Base-by-base conservation (phyloP, 305 asterid genomes). In the Stenogyne calaminthoides region DNA sequence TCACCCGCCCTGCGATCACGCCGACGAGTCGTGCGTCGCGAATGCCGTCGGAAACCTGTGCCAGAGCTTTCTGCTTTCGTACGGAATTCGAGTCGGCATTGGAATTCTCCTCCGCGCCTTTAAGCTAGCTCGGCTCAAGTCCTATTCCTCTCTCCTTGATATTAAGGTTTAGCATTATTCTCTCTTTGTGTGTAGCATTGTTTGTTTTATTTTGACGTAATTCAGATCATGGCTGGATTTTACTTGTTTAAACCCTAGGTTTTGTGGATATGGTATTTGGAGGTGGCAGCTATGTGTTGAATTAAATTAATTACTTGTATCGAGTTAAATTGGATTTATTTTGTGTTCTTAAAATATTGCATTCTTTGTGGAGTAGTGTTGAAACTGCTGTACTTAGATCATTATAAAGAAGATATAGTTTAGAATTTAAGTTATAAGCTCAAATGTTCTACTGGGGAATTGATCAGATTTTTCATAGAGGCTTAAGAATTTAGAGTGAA, bases 41-140 rank as follows among this genome's bases (percentile, higher is more conserved):
- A 84, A 95, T 74, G 98, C 99, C 72, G 89, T 95, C 36, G 99
- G 99, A 0, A 95, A 95, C 76, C 85, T 95, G 27, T 95, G 99
- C 66, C 99, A 95, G 88, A 92, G 91, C 84, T 95, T 95, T 76
- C 96, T 95, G n/a, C 92, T 95, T 11, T 89, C 98, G 4, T 95
- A 95, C 64, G 99, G 99, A 52, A 93, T 95, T 68, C 94, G 99
- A 46, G 99, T 92, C 27, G 99, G 99, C 66, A 89, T 95, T 76
- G 99, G 99, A 37, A 95, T 95, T 42, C 97, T 95, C 74, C 97
- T 92, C 74, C 97, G 99, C 69, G 99, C 99, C 55, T 95, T 95
- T 80, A 95, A 95, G 90, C 98, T 95, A 10, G 98, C 89, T 69
- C 97, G 99, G 22, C 84, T 92, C 62, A 92, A 90, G 79, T 95